A percentile compares a stretch with the other conserved stretches of the same genome.
Evolutionary conservation across 345 rosid species (phyloP).

Genomic region (Dipteronia sinensis): DNA sequence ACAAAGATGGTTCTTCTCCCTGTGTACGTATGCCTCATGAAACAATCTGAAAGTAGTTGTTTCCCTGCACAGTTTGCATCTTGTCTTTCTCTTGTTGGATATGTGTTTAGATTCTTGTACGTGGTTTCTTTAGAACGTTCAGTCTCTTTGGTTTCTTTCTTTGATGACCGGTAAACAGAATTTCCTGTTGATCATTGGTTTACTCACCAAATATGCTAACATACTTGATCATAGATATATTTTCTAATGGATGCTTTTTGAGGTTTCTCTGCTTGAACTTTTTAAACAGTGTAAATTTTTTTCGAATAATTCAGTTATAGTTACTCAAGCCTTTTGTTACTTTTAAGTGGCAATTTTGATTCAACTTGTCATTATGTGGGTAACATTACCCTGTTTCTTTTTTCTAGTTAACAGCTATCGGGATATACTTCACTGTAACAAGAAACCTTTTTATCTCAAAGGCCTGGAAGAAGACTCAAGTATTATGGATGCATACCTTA

Average conservation of each 20-base stretch:
- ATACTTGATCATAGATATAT: too few relatives aligned
- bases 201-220: too few relatives aligned
- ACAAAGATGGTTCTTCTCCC: conserved; percentile 69
- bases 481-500: conserved; percentile 74
- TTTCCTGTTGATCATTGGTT: too few relatives aligned
- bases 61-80: conserved; percentile 5
- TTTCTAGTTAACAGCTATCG: conserved; percentile 67
- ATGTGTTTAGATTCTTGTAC: not conserved
- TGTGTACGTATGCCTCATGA: conserved; percentile 60
- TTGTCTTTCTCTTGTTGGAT: conserved; percentile 4
- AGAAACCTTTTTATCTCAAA: conserved; percentile 79
- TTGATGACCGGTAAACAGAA: too few relatives aligned
- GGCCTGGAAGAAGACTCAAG: conserved; percentile 80
- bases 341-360: conserved; percentile 7
- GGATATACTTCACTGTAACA: conserved; percentile 83
- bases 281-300: too few relatives aligned
- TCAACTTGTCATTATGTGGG: conserved; percentile 22
- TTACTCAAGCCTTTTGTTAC: too few relatives aligned
- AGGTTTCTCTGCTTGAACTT: too few relatives aligned
- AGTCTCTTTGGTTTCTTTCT: too few relatives aligned
- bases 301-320: too few relatives aligned
- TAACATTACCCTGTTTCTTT: conserved; percentile 24
- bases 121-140: not conserved
- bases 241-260: too few relatives aligned
- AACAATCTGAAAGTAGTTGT: not conserved